A percentile compares a stretch with the other conserved stretches of the same genome.
phyloP scores from a whole-genome alignment of 1,139 yeast genomes.

The Suzukiozyma palmioleophila region DNA sequence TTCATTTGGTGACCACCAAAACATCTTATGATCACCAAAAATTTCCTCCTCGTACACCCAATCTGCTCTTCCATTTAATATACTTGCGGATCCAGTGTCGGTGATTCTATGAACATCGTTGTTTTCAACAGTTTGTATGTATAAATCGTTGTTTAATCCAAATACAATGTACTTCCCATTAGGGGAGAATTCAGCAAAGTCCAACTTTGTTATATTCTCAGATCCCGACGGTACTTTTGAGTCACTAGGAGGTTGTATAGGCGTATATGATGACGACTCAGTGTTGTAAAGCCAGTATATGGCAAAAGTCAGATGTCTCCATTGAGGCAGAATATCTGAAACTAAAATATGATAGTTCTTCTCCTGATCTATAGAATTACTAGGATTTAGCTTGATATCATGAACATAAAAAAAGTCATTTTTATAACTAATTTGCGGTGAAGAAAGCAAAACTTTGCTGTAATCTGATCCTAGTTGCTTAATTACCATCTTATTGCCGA shows the following conservation, averaged over 20 bases:
- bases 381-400: slow-evolving; percentile 32
- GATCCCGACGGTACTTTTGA: slow-evolving; percentile 5
- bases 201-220: slow-evolving; percentile 24
- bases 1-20: slow-evolving; percentile 90
- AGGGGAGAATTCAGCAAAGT: slow-evolving; percentile 42
- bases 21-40: slow-evolving; percentile 52
- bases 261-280: slow-evolving; percentile 15
- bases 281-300: slow-evolving; percentile 36
- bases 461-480: slow-evolving; percentile 19
- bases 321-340: slow-evolving; percentile 28
- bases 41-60: slow-evolving; percentile 99
- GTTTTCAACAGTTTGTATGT: slow-evolving; percentile 32
- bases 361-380: slow-evolving; percentile 21
- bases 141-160: slow-evolving; percentile 35
- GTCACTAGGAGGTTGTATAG: slow-evolving; percentile 21
- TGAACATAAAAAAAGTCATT: slow-evolving; percentile 30
- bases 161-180: slow-evolving; percentile 31
- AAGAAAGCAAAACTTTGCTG: slow-evolving; percentile 16
- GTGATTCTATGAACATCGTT: slow-evolving; percentile 46
- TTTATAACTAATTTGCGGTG: slow-evolving; percentile 25
- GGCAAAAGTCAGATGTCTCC: slow-evolving; percentile 42
- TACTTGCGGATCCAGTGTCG: slow-evolving; percentile 55
- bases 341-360: slow-evolving; percentile 28
- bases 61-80: slow-evolving; percentile 88
- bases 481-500: slow-evolving; percentile 14